These are phyloP conservation scores for Bacterosira constricta DNA, from an alignment of 108 stramenopile genomes.

Conservation along the genomic window DNA sequence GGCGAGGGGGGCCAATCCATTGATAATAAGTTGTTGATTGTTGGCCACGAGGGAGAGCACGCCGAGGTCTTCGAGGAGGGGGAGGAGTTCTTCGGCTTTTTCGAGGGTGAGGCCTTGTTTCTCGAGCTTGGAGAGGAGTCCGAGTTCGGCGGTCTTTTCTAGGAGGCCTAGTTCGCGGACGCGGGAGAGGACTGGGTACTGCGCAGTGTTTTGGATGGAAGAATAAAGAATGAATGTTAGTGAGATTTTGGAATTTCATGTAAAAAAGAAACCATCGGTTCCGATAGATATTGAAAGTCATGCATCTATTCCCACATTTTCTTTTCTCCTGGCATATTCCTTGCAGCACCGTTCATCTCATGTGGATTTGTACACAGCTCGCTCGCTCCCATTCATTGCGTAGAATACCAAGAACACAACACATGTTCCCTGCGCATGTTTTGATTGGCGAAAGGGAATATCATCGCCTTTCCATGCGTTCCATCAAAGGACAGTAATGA, in stretches of 20 bases:
- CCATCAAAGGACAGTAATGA: too few relatives aligned
- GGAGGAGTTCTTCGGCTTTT: conserved; percentile 75
- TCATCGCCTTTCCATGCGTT: too few relatives aligned
- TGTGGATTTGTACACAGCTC: too few relatives aligned
- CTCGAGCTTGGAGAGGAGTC: conserved; percentile 83
- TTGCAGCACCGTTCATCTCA: too few relatives aligned
- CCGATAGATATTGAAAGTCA: too few relatives aligned
- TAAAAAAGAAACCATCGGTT: neutral
- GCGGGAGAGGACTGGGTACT: conserved; percentile 84
- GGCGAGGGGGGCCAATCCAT: conserved; percentile 74
- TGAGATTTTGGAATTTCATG: too few relatives aligned
- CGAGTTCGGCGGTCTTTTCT: conserved; percentile 76
- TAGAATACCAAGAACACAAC: too few relatives aligned
- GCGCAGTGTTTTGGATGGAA: conserved; percentile 1
- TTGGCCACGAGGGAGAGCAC: conserved; percentile 73
- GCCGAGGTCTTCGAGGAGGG: conserved; percentile 70
- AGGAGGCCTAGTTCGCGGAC: conserved; percentile 87
- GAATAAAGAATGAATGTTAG: neutral
- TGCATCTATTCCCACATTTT: too few relatives aligned
- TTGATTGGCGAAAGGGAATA: too few relatives aligned
- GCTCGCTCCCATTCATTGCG: too few relatives aligned
- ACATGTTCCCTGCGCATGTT: too few relatives aligned
- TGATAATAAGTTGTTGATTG: conserved; percentile 88
- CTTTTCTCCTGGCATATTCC: too few relatives aligned
- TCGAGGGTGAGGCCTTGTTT: conserved; percentile 77